These are phyloP conservation scores for Agaricus bisporus DNA, from an alignment of 768 basidiomycete species.

Conservation along the genomic window DNA sequence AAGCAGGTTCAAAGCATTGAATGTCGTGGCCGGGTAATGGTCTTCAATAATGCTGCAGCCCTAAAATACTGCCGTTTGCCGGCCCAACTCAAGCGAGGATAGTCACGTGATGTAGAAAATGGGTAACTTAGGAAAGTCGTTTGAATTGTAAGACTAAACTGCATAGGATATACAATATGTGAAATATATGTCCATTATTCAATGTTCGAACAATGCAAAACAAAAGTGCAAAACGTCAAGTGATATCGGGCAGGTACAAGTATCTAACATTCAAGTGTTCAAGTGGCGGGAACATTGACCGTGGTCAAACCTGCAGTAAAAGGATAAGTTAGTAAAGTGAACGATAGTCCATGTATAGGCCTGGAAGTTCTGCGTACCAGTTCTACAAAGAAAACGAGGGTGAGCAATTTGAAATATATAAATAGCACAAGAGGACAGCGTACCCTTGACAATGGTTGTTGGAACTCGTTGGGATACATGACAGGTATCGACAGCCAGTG, in stretches of 20 bases:
- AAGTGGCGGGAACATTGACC: not conserved
- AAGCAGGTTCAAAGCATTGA: not conserved
- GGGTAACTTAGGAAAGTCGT: not conserved
- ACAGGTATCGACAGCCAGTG: conserved; percentile 83
- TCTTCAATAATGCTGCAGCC: too few relatives aligned
- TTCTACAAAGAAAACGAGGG: conserved; percentile 19
- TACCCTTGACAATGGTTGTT: conserved; percentile 67
- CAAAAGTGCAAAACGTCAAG: not conserved
- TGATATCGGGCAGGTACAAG: not conserved
- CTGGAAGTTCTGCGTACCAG: conserved; percentile 22
- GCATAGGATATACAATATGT: not conserved
- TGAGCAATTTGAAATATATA: not conserved
- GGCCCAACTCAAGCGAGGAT: not conserved
- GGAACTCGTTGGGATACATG: conserved; percentile 74
- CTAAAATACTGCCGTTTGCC: too few relatives aligned
- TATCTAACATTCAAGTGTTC: not conserved
- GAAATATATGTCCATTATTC: not conserved
- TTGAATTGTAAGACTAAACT: not conserved
- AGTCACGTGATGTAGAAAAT: not conserved
- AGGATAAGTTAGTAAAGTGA: not conserved
- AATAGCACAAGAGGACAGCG: conserved; percentile 15
- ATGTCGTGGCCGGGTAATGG: not conserved
- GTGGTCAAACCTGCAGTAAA: conserved; percentile 13
- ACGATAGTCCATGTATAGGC: not conserved
- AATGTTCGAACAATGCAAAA: conserved; percentile 1